Evolutionary conservation across 2,329 filamentous ascomycete genomes (phyloP).

Genomic region (Boeremia lycopersici): DNA sequence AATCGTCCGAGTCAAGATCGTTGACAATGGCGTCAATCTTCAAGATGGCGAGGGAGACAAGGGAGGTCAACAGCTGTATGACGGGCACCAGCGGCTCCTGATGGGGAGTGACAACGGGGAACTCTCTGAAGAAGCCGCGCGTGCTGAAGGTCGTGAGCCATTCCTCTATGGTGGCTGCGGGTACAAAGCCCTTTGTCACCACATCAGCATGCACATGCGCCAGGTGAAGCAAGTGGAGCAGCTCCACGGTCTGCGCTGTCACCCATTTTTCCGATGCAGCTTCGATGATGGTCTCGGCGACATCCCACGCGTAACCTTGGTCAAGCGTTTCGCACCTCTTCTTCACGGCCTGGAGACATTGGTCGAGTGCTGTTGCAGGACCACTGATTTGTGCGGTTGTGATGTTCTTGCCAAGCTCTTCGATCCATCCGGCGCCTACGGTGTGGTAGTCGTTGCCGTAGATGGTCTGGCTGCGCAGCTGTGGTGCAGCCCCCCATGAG

Average conservation of each 20-base stretch:
- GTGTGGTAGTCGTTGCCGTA: conserved; percentile 39
- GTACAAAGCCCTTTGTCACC: conserved; percentile 41
- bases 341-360: conserved; percentile 57
- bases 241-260: conserved; percentile 69
- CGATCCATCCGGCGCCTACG: conserved; percentile 40
- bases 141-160: conserved; percentile 41
- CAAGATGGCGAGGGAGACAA: conserved; percentile 74
- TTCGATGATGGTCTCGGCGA: conserved; percentile 57
- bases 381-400: conserved; percentile 47
- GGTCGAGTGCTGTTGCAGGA: conserved; percentile 40
- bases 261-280: conserved; percentile 67
- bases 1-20: conserved; percentile 44
- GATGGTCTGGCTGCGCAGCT: conserved; percentile 35
- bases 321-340: conserved; percentile 55
- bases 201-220: conserved; percentile 73
- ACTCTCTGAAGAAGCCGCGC: conserved; percentile 67
- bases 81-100: conserved; percentile 61
- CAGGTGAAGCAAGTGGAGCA: conserved; percentile 74
- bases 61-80: conserved; percentile 71
- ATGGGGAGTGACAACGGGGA: conserved; percentile 58
- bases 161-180: conserved; percentile 38
- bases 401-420: conserved; percentile 40
- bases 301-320: conserved; percentile 54
- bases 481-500: conserved; percentile 39
- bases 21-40: conserved; percentile 68